A percentile compares a stretch with the other conserved stretches of the same genome.
phyloP scores from a whole-genome alignment of 2,329 filamentous ascomycete genomes.

The Penicillium brasilianum region DNA sequence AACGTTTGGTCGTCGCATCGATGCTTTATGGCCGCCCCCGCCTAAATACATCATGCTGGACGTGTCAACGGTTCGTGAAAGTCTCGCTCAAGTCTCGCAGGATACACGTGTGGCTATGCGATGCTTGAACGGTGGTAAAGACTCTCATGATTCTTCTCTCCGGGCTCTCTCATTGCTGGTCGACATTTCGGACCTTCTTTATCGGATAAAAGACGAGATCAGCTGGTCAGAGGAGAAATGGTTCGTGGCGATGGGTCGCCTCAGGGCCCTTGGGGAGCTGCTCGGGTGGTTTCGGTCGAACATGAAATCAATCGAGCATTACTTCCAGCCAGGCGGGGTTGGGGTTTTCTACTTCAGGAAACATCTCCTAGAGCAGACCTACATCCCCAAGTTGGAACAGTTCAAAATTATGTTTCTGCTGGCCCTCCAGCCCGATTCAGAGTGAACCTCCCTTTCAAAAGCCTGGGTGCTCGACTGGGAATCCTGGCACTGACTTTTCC shows the following conservation, averaged over 20 bases:
- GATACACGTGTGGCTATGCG: background rate
- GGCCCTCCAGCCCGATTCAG: conserved; percentile 34
- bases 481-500: background rate
- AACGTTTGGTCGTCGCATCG: no score
- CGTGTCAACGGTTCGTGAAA: background rate
- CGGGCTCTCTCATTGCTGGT: background rate
- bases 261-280: no score
- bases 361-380: conserved; percentile 34
- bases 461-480: background rate
- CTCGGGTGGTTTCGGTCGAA: conserved; percentile 13
- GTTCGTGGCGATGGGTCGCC: conserved; percentile 17
- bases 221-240: conserved; percentile 33
- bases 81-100: background rate
- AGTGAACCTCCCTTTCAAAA: conserved; percentile 10
- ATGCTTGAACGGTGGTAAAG: background rate
- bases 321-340: conserved; percentile 41
- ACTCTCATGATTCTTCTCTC: background rate
- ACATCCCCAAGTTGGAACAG: conserved; percentile 36
- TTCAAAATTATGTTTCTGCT: conserved; percentile 37
- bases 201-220: conserved; percentile 31
- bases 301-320: conserved; percentile 33
- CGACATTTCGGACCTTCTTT: background rate
- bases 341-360: conserved; percentile 33
- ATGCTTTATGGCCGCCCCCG: background rate
- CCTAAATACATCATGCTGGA: no score